Conservation (phyloP, 225 moss, liverwort and hornwort genomes). For the Neckera pumila region DNA sequence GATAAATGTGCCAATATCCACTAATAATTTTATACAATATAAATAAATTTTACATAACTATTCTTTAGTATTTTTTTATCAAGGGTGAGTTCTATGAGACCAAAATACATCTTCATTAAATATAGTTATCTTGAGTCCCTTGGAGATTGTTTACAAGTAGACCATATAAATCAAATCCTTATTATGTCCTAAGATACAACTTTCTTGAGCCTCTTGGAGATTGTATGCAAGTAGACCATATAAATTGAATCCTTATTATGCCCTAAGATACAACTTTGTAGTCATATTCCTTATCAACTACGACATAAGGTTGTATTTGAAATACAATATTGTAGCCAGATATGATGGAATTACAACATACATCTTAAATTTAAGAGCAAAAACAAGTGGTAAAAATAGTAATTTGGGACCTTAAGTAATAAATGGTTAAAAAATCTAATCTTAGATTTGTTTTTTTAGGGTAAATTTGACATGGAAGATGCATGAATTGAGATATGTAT, state of each 20-base stretch:
- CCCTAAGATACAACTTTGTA: background rate
- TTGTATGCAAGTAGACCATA: background rate
- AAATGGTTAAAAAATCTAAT: no score
- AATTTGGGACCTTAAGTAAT: fast-evolving
- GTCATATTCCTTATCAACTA: background rate
- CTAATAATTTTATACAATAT: background rate
- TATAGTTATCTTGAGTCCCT: background rate
- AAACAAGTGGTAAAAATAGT: background rate
- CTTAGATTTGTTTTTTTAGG: no score
- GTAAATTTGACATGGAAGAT: background rate
- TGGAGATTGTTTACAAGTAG: background rate
- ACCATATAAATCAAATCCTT: background rate
- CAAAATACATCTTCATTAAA: background rate
- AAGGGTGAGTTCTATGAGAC: background rate
- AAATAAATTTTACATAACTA: background rate
- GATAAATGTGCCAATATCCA: background rate
- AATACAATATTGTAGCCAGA: background rate
- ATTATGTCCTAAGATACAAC: background rate
- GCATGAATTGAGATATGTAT: background rate
- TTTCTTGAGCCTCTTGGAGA: background rate
- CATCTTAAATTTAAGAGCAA: no score
- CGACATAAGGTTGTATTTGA: background rate
- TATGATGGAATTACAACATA: fast-evolving
- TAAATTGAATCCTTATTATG: background rate
- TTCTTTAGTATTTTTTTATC: background rate